A percentile compares a stretch with the other conserved stretches of the same genome.
Conservation (phyloP, 495 filamentous ascomycete genomes). For the Aspergillus kassunensis region DNA sequence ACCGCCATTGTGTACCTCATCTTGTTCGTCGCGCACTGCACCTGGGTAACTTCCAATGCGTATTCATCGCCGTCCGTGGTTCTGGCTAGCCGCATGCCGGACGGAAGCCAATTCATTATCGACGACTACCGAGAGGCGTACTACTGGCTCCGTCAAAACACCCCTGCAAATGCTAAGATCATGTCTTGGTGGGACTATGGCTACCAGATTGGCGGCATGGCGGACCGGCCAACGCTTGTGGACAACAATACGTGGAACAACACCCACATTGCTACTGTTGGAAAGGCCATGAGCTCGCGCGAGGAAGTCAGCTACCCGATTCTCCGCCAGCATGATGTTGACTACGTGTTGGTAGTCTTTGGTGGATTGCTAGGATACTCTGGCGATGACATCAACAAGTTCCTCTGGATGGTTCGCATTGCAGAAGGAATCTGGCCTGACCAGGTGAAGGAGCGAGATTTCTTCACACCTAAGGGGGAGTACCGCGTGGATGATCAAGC, state of each 20-base stretch:
- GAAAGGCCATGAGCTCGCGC: constrained; percentile 96
- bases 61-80: constrained; percentile 99
- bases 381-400: constrained; percentile 99
- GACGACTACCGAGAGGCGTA: constrained; percentile 99
- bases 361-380: constrained; percentile 95
- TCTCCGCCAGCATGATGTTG: constrained; percentile 95
- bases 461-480: constrained; percentile 92
- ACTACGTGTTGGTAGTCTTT: constrained; percentile 97
- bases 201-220: constrained; percentile 99
- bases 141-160: constrained; percentile 99
- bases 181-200: constrained; percentile 99
- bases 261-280: constrained; percentile 98
- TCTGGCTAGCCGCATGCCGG: constrained; percentile 83
- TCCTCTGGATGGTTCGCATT: constrained; percentile 99
- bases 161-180: constrained; percentile 88
- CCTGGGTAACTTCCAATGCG: constrained; percentile 98
- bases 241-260: constrained; percentile 99
- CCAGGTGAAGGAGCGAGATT: constrained; percentile 95
- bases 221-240: constrained; percentile 92
- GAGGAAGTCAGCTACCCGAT: constrained; percentile 99
- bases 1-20: constrained; percentile 76
- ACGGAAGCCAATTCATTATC: constrained; percentile 97
- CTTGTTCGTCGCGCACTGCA: constrained; percentile 94
- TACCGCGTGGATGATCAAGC: constrained; percentile 92
- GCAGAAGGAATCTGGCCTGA: constrained; percentile 99